Evolutionary conservation across 2,329 filamentous ascomycete genomes (phyloP), one percentile per base, ranked within the genome.

Genomic region (Xylaria polymorpha): DNA sequence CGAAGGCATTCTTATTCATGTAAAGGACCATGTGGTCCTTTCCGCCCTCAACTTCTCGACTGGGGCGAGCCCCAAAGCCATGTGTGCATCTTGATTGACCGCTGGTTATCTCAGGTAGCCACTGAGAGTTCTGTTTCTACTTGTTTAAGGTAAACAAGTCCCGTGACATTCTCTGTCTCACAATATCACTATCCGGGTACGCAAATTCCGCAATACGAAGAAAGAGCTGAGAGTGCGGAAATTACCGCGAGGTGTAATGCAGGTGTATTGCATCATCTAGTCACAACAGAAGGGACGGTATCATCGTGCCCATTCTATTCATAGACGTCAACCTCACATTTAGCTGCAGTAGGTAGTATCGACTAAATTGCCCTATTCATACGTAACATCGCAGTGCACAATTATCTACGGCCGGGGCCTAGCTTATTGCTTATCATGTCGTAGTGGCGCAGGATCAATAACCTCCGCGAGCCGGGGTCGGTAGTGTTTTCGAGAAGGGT

Each of bases 371-470:
- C 50, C 60, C 32, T 64, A 61, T 64, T 48, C 64, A 20, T 25
- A 67, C 55, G 60, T 63, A 59, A 53, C 56, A 67, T 60, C 22
- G 29, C 48, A 60, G 53, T 46, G 50, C 29, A 8, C 37, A 51
- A 63, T 53, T 50, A 61, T 64, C 53, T 58, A 41, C 29, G 29
- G 25, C 51, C 46, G 29, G 43, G 44, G 43, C 51, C 48, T 61
- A 53, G 51, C 44, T 9, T 48, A 46, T 22, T 63, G 43, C 59
- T 68, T 68, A 66, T 66, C 56, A 50, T 37, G 32, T 58, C 41
- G 46, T 64, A 41, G 59, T 69, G 69, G 62, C 62, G 66, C 48
- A 69, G 66, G 66, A 68, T 66, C 62, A 66, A 66, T 68, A 70
- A 68, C 57, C 57, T 70, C 59, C 50, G 59, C n/a, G 48, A 62